These are phyloP conservation scores for Malassezia vespertilionis DNA, from an alignment of 1,284 basidiomycete genomes.

Conservation along the genomic window DNA sequence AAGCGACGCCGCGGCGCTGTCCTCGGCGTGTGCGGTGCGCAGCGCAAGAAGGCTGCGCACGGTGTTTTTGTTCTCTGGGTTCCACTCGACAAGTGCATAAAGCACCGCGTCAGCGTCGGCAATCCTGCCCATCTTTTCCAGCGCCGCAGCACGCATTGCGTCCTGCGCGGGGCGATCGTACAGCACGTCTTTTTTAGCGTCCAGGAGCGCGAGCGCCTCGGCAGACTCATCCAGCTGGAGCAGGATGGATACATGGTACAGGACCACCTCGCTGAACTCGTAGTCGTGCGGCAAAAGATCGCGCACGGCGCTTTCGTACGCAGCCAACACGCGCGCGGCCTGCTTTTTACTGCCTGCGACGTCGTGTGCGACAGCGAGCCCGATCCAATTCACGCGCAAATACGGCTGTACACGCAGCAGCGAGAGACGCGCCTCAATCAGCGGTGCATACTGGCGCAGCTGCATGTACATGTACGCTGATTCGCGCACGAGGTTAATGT, in stretches of 20 bases:
- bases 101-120: slow-evolving; percentile 69
- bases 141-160: slow-evolving; percentile 25
- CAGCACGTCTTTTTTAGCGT: slow-evolving; percentile 43
- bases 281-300: slow-evolving; percentile 32
- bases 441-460: slow-evolving; percentile 66
- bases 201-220: slow-evolving; percentile 47
- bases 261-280: slow-evolving; percentile 72
- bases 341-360: slow-evolving; percentile 65
- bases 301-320: slow-evolving; percentile 49
- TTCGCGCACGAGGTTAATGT: slow-evolving; percentile 84
- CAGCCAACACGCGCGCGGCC: slow-evolving; percentile 64
- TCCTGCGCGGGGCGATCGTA: slow-evolving; percentile 22
- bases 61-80: slow-evolving; percentile 71
- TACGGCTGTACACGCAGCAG: slow-evolving; percentile 72
- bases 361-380: slow-evolving; percentile 75
- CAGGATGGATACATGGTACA: slow-evolving; percentile 70
- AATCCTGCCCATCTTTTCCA: slow-evolving; percentile 56
- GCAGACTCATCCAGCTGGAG: slow-evolving; percentile 59
- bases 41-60: slow-evolving; percentile 56
- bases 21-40: slow-evolving; percentile 55
- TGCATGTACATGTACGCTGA: slow-evolving; percentile 81
- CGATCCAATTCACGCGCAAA: slow-evolving; percentile 79
- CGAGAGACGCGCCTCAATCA: slow-evolving; percentile 72
- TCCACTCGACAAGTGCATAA: slow-evolving; percentile 68
- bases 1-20: slow-evolving; percentile 14